Evolutionary conservation across 768 basidiomycete genomes (phyloP).

Genomic region (Tremella fuciformis): DNA sequence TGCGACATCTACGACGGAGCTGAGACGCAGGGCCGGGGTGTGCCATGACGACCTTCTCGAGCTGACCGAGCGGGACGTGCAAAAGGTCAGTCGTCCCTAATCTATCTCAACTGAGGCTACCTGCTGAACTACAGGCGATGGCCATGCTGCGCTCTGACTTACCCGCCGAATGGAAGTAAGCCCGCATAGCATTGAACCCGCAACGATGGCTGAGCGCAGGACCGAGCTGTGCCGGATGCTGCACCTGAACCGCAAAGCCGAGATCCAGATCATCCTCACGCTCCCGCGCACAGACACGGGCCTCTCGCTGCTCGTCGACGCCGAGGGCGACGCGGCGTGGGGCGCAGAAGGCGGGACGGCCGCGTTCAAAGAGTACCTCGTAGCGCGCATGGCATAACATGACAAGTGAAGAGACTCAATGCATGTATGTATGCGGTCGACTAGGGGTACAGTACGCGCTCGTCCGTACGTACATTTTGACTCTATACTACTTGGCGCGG

Average conservation of each 20-base stretch:
- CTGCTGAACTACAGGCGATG: slow-evolving; percentile 22
- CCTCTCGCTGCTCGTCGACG: too few species aligned
- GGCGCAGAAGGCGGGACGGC: not conserved
- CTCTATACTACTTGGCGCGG: too few species aligned
- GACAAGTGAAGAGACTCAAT: too few species aligned
- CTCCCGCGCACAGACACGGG: too few species aligned
- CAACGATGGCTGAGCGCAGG: slow-evolving; percentile 54
- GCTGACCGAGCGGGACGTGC: slow-evolving; percentile 40
- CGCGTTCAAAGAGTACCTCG: not conserved
- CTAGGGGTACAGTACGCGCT: too few species aligned
- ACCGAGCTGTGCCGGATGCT: slow-evolving; percentile 78
- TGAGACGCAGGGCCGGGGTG: slow-evolving; percentile 59
- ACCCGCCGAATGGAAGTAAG: slow-evolving; percentile 42
- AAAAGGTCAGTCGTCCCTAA: slow-evolving; percentile 26
- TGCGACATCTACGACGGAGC: not conserved
- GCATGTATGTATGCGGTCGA: too few species aligned
- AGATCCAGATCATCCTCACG: slow-evolving; percentile 63
- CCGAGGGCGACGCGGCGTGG: not conserved
- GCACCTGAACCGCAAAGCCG: slow-evolving; percentile 79
- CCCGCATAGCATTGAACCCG: not conserved
- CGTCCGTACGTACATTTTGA: too few species aligned
- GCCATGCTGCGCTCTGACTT: slow-evolving; percentile 35
- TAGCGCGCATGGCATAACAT: not conserved
- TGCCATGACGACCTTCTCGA: slow-evolving; percentile 64
- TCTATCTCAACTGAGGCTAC: not conserved